Percentiles rank a stretch among this genome's conserved stretches.
Evolutionary conservation across 768 basidiomycete species (phyloP).

Genomic region (Lentinula raphanica): DNA sequence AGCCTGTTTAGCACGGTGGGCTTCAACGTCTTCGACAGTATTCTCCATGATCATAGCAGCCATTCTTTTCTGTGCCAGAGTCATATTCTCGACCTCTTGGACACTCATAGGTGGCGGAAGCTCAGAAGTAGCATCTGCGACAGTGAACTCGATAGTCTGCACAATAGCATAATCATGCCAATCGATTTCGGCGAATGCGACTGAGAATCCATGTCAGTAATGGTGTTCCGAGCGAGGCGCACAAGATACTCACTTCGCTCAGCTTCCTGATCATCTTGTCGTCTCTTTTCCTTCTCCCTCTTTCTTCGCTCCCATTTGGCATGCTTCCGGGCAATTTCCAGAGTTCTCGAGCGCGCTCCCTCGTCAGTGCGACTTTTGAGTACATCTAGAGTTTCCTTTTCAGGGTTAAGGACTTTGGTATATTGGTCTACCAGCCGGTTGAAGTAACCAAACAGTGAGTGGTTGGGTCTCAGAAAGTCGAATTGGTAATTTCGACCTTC

Average conservation of each 20-base stretch:
- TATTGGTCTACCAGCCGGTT: constrained; percentile 97
- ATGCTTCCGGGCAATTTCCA: constrained; percentile 70
- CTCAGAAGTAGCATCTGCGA: constrained; percentile 84
- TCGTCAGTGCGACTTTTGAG: constrained; percentile 62
- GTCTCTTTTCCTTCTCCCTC: constrained; percentile 78
- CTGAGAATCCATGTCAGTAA: constrained; percentile 26
- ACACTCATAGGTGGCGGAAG: constrained; percentile 96
- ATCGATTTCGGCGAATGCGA: constrained; percentile 95
- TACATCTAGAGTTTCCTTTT: constrained; percentile 64
- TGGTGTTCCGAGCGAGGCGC: constrained; percentile 1
- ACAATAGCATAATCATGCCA: constrained; percentile 99
- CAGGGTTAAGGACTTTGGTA: constrained; percentile 82
- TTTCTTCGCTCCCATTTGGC: constrained; percentile 88
- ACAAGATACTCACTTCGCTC: constrained; percentile 63
- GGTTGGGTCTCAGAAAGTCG: constrained; percentile 92
- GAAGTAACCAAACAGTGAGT: constrained; percentile 95
- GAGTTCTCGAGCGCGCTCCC: constrained; percentile 68
- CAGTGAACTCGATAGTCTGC: constrained; percentile 96
- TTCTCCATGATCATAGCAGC: constrained; percentile 98
- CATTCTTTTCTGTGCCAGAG: constrained; percentile 95
- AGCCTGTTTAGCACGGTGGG: constrained; percentile 73
- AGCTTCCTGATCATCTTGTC: constrained; percentile 88
- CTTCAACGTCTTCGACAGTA: constrained; percentile 81
- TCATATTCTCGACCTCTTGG: constrained; percentile 94
- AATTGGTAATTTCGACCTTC: constrained; percentile 98